These are phyloP conservation scores for Colletotrichum siamense DNA, from an alignment of 2,329 filamentous ascomycete genomes.

Conservation along the genomic window DNA sequence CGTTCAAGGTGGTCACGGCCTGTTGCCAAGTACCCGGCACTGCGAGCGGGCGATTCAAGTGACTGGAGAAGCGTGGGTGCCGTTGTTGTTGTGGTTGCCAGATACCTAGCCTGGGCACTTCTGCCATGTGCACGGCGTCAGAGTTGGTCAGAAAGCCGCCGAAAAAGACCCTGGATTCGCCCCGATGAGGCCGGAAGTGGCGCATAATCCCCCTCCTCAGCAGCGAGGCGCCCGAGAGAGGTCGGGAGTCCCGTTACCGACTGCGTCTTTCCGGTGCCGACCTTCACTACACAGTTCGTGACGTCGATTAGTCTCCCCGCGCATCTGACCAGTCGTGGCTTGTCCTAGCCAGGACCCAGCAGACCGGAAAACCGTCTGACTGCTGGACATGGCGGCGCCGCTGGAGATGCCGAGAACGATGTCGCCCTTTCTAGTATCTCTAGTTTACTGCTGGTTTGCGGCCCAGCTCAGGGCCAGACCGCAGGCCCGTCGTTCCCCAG, in stretches of 20 bases:
- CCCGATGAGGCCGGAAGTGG: constrained; percentile 11
- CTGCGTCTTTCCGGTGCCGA: background rate
- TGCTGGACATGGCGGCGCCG: background rate
- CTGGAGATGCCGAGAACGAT: constrained; percentile 9
- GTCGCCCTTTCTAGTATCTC: background rate
- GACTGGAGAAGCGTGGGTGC: background rate
- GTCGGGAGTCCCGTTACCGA: background rate
- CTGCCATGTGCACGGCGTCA: constrained; percentile 14
- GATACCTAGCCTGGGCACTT: background rate
- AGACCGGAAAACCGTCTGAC: background rate
- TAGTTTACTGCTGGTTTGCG: constrained; percentile 10
- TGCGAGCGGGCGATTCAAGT: background rate
- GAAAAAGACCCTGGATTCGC: constrained; percentile 18
- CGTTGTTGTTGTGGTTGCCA: background rate
- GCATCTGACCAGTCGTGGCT: background rate
- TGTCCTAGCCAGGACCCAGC: background rate
- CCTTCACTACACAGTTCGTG: background rate
- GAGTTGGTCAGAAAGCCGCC: constrained; percentile 10
- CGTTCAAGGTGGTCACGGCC: background rate
- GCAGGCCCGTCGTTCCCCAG: constrained; percentile 1
- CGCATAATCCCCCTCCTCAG: background rate
- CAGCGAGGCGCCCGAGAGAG: background rate
- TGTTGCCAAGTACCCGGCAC: background rate
- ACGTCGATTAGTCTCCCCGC: background rate
- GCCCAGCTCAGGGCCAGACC: background rate